phyloP scores from a whole-genome alignment of 1,284 basidiomycete genomes.

The Apiotrichum gracile region DNA sequence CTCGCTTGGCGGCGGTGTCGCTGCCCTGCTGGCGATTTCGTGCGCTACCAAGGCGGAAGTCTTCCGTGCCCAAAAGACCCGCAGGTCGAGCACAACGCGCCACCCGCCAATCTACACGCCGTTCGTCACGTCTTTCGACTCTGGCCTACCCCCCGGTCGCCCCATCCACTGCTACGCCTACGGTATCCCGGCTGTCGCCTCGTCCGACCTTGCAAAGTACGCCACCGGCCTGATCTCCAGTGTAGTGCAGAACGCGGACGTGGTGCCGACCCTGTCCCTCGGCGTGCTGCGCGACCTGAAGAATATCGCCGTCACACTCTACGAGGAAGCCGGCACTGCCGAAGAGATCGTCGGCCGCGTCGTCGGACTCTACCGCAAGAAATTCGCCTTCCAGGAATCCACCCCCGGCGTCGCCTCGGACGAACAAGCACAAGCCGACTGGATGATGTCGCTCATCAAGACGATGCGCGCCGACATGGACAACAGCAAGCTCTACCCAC shows the following conservation, averaged over 20 bases:
- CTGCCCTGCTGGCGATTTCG: slow-evolving; percentile 44
- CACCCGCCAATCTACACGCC: slow-evolving; percentile 47
- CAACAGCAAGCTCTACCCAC: slow-evolving; percentile 48
- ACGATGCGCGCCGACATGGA: slow-evolving; percentile 49
- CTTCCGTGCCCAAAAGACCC: slow-evolving; percentile 32
- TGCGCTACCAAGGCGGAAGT: slow-evolving; percentile 34
- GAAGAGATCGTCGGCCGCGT: slow-evolving; percentile 51
- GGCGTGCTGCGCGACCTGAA: slow-evolving; percentile 51
- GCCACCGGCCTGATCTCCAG: slow-evolving; percentile 49
- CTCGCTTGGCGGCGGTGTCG: slow-evolving; percentile 52
- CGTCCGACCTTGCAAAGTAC: slow-evolving; percentile 48
- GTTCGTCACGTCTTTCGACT: slow-evolving; percentile 49
- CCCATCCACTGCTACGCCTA: slow-evolving; percentile 51
- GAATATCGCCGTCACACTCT: slow-evolving; percentile 48
- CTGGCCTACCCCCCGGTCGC: slow-evolving; percentile 50
- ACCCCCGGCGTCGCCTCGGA: slow-evolving; percentile 7
- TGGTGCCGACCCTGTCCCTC: slow-evolving; percentile 45
- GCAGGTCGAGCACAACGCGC: slow-evolving; percentile 12
- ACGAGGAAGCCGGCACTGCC: slow-evolving; percentile 47
- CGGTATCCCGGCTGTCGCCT: slow-evolving; percentile 48
- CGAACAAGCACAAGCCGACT: slow-evolving; percentile 37
- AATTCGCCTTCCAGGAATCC: slow-evolving; percentile 16
- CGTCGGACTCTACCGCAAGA: slow-evolving; percentile 32
- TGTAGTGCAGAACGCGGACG: slow-evolving; percentile 46
- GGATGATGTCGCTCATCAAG: slow-evolving; percentile 47